These are phyloP conservation scores for Pseudogymnoascus sp. DNA, from an alignment of 2,329 filamentous ascomycete genomes.

Conservation along the genomic window DNA sequence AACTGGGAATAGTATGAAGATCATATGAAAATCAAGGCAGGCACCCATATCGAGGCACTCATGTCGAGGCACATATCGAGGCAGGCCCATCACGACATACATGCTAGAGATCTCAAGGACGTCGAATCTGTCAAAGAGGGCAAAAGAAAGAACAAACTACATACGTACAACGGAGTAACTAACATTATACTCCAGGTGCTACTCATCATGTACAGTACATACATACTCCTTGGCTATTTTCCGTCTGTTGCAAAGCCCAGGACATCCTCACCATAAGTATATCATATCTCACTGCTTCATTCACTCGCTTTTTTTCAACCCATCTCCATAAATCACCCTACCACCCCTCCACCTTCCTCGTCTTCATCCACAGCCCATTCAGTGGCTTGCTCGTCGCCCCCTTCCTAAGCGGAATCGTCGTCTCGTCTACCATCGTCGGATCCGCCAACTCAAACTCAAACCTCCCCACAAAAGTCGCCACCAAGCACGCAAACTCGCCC, in stretches of 20 bases:
- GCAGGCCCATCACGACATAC: background rate
- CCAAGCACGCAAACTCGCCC: conserved; percentile 74
- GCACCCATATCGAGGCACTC: background rate
- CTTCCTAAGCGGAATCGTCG: conserved; percentile 57
- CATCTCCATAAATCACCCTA: conserved; percentile 23
- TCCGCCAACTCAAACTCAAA: conserved; percentile 52
- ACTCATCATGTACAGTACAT: background rate
- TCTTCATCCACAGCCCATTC: conserved; percentile 61
- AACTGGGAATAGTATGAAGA: no score
- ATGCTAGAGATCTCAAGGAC: background rate
- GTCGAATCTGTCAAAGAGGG: background rate
- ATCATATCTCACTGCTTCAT: background rate
- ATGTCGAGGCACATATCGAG: background rate
- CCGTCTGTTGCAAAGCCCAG: background rate
- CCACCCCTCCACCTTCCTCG: conserved; percentile 62
- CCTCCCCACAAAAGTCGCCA: conserved; percentile 67
- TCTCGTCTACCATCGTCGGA: conserved; percentile 44
- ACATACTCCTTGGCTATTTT: background rate
- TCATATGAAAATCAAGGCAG: no score
- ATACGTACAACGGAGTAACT: background rate
- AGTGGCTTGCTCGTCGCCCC: conserved; percentile 65
- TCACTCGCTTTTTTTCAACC: background rate
- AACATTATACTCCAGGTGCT: background rate
- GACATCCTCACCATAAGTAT: background rate
- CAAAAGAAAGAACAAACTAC: background rate